Conservation (phyloP, 208 protist species). For the Kentomonas sorsogonicus region DNA sequence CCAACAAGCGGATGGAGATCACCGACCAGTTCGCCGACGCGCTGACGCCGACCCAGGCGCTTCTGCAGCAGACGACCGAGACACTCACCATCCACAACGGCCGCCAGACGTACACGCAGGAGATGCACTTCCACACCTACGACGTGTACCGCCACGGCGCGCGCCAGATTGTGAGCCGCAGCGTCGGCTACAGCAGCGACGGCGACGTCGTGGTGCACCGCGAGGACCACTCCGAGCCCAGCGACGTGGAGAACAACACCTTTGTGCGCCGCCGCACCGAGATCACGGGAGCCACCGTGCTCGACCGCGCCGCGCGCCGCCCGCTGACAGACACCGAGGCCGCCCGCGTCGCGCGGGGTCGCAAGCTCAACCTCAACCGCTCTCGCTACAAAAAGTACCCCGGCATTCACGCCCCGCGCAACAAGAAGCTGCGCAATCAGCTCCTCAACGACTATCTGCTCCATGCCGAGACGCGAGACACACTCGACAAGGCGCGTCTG, state of each 20-base stretch:
- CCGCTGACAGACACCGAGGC: conserved; percentile 59
- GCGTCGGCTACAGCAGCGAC: conserved; percentile 84
- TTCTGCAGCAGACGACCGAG: conserved; percentile 61
- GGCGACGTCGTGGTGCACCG: conserved; percentile 74
- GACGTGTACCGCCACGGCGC: conserved; percentile 77
- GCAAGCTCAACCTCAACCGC: conserved; percentile 40
- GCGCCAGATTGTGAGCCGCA: conserved; percentile 62
- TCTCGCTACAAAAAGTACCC: conserved; percentile 82
- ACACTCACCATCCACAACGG: conserved; percentile 60
- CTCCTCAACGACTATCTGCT: conserved; percentile 81
- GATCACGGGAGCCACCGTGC: conserved; percentile 59
- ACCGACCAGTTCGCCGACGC: conserved; percentile 43
- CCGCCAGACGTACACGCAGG: conserved; percentile 47
- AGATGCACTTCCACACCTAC: conserved; percentile 84
- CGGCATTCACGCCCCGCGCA: conserved; percentile 65
- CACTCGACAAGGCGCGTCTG: conserved; percentile 42
- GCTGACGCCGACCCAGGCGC: conserved; percentile 31
- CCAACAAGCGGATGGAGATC: conserved; percentile 48
- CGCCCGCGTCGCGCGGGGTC: conserved; percentile 19
- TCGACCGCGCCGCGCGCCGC: conserved; percentile 68
- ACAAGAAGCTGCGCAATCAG: conserved; percentile 72
- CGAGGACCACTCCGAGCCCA: conserved; percentile 73
- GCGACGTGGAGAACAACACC: conserved; percentile 60
- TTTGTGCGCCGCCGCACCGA: conserved; percentile 43
- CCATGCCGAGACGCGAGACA: conserved; percentile 37